A percentile compares a stretch with the other conserved stretches of the same genome.
Conservation (phyloP, 2,329 filamentous ascomycete genomes). For the Colletotrichum musae region DNA sequence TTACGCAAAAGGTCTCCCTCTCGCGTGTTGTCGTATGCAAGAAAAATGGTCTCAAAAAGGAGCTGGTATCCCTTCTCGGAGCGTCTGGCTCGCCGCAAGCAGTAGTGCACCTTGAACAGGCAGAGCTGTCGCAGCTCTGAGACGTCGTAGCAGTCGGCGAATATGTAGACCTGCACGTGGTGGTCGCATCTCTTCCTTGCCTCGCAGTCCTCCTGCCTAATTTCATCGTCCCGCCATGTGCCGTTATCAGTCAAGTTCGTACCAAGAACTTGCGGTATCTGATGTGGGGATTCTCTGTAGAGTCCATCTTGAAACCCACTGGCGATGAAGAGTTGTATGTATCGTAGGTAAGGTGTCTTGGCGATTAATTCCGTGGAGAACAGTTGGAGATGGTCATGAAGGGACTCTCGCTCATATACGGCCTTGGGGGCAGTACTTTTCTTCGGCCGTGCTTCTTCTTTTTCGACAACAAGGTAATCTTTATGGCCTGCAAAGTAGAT, state of each 20-base stretch:
- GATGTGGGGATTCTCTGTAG: too few species aligned
- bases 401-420: neutral
- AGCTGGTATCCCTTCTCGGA: neutral
- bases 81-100: neutral
- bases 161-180: conserved; percentile 16
- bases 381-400: neutral
- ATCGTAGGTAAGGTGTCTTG: conserved; percentile 3
- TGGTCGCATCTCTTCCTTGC: neutral
- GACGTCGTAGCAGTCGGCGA: conserved; percentile 20
- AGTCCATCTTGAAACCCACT: too few species aligned
- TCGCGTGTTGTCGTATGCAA: conserved; percentile 1
- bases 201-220: neutral
- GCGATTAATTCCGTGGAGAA: neutral
- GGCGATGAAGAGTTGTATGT: neutral
- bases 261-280: too few species aligned
- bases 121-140: neutral
- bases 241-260: too few species aligned
- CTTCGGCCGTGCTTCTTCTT: neutral
- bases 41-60: neutral
- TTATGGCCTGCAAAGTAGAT: neutral
- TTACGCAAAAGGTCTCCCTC: conserved; percentile 7
- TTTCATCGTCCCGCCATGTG: too few species aligned
- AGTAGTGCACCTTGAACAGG: neutral
- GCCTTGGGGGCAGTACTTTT: neutral
- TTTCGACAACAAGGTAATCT: too few species aligned